Conservation (phyloP, 305 asterid species). For the Fraxinus angustifolia region DNA sequence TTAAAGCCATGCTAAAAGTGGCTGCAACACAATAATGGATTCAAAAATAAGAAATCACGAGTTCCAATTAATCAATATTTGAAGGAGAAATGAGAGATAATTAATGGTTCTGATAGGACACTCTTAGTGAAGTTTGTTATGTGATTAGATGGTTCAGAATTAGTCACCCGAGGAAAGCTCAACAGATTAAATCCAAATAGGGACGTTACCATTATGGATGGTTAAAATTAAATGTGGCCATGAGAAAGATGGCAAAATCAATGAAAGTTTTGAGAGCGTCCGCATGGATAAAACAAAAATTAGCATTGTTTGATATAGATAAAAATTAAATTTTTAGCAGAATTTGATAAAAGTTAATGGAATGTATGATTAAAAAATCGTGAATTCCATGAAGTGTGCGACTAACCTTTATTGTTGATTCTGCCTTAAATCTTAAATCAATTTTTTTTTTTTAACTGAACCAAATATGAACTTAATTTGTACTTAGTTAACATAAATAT, state of each 20-base stretch:
- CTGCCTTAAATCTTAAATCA: too few species aligned
- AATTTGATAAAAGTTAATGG: too few species aligned
- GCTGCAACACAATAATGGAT: neutral
- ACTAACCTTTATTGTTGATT: too few species aligned
- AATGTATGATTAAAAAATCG: too few species aligned
- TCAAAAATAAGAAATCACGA: neutral
- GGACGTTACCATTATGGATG: neutral
- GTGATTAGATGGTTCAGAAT: conserved; percentile 32
- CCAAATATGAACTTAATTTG: too few species aligned
- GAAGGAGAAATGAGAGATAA: conserved; percentile 18
- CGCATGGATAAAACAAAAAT: neutral
- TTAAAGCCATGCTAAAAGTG: neutral
- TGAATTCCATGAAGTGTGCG: too few species aligned
- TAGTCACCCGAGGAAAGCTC: neutral
- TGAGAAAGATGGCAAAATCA: neutral
- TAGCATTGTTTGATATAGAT: too few species aligned
- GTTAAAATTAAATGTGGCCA: neutral
- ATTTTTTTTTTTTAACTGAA: too few species aligned
- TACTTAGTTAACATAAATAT: too few species aligned
- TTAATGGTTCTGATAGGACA: conserved; percentile 7
- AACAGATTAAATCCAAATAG: neutral
- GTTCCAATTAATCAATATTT: conserved; percentile 13
- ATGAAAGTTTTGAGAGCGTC: neutral
- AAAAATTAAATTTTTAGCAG: too few species aligned
- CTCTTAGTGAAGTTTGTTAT: neutral